Percentiles rank a stretch among this genome's conserved stretches.
phyloP scores from a whole-genome alignment of 2,329 filamentous ascomycete genomes.

The Cercospora nicotianae region DNA sequence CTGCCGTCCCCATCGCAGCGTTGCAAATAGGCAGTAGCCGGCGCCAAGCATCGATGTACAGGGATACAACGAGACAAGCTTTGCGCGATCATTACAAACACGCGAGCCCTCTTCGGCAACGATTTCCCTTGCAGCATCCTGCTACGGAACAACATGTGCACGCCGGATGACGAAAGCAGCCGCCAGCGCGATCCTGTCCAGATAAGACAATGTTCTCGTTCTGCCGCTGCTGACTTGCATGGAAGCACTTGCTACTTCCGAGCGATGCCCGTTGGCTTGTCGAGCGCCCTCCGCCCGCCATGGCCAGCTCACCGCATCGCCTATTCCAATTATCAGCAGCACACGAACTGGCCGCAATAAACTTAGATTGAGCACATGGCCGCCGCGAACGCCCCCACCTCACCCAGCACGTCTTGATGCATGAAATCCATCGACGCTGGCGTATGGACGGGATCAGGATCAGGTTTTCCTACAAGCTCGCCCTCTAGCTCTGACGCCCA shows the following conservation, averaged over 20 bases:
- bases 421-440: not conserved
- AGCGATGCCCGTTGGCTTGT: not conserved
- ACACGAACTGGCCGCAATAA: not conserved
- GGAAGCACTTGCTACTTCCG: not conserved
- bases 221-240: not conserved
- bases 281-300: not conserved
- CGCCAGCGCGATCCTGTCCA: not conserved
- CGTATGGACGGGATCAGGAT: not conserved
- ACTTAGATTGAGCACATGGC: not conserved
- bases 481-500: not conserved
- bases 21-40: not conserved
- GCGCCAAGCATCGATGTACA: not conserved
- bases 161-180: not conserved
- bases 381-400: not conserved
- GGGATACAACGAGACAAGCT: not conserved
- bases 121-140: not conserved
- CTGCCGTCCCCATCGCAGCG: not conserved
- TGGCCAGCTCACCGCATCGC: not conserved
- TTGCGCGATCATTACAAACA: slow-evolving; percentile 1
- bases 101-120: not conserved
- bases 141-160: not conserved
- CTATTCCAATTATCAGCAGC: not conserved
- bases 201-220: not conserved
- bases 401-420: not conserved
- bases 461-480: not conserved